phyloP scores from a whole-genome alignment of 768 basidiomycete genomes.

The Lactifluus volemus region DNA sequence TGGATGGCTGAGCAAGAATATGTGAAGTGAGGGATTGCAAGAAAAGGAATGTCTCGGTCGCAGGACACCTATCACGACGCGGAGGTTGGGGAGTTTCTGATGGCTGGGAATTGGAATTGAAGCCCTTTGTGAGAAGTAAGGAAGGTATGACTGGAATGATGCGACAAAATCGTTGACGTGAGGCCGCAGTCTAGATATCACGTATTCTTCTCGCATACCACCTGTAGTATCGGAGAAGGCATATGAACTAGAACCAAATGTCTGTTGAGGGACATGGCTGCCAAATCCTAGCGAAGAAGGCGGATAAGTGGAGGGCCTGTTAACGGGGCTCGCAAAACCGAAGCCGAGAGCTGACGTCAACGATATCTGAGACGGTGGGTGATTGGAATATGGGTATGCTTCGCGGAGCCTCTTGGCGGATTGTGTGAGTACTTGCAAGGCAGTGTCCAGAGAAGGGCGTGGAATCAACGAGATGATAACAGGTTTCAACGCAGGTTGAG shows the following conservation, averaged over 20 bases:
- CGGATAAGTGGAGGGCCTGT: conserved; percentile 2
- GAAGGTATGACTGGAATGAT: conserved; percentile 71
- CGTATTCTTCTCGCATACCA: conserved; percentile 76
- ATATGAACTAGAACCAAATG: conserved; percentile 10
- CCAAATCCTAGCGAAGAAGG: conserved; percentile 23
- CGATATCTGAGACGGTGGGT: conserved; percentile 27
- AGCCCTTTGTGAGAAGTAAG: conserved; percentile 62
- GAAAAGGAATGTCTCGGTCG: conserved; percentile 65
- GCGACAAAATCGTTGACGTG: conserved; percentile 72
- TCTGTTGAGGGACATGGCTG: conserved; percentile 19
- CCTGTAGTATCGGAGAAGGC: conserved; percentile 14
- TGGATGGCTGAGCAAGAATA: conserved; percentile 55
- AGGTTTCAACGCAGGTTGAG: conserved; percentile 64
- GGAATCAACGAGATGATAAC: conserved; percentile 71
- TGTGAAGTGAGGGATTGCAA: conserved; percentile 62
- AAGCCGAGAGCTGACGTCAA: conserved; percentile 30
- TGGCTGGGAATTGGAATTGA: conserved; percentile 24
- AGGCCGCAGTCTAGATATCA: conserved; percentile 64
- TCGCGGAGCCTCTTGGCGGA: conserved; percentile 70
- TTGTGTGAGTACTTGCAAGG: conserved; percentile 55
- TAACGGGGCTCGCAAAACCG: conserved; percentile 23
- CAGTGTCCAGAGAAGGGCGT: conserved; percentile 72
- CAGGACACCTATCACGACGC: conserved; percentile 60
- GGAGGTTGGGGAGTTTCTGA: conserved; percentile 33
- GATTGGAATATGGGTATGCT: conserved; percentile 73